A percentile compares a stretch with the other conserved stretches of the same genome.
Evolutionary conservation across 78 protist genomes (phyloP).

Genomic region (Emiliania huxleyi): DNA sequence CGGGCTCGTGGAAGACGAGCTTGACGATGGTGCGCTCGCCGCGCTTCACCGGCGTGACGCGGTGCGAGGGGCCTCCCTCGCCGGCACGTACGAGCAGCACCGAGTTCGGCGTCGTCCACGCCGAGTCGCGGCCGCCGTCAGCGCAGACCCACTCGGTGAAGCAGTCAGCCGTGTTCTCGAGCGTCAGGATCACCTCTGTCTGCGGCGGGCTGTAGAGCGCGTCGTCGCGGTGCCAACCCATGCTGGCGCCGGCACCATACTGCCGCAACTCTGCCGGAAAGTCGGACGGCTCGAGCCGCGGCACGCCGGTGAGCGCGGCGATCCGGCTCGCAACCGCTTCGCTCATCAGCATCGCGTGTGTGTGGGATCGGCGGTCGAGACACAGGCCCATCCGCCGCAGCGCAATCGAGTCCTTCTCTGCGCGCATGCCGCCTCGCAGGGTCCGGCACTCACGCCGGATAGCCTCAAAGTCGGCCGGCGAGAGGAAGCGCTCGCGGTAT

Average conservation of each 20-base stretch:
- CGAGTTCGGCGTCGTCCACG: neutral
- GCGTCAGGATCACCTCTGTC: neutral
- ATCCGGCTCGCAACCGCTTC: neutral
- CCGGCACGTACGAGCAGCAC: neutral
- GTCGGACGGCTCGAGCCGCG: neutral
- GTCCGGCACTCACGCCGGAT: neutral
- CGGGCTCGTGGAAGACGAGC: neutral
- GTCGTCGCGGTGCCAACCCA: slow-evolving; percentile 16
- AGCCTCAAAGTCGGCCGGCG: neutral
- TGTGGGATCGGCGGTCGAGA: neutral
- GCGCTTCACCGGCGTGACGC: neutral
- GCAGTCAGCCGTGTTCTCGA: neutral
- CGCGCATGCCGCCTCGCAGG: neutral
- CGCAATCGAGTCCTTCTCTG: neutral
- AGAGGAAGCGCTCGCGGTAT: neutral
- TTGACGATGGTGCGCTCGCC: slow-evolving; percentile 1
- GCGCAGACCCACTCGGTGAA: neutral
- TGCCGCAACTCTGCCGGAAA: neutral
- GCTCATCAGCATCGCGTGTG: neutral
- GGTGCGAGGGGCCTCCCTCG: neutral
- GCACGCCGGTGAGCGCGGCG: neutral
- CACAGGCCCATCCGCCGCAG: neutral
- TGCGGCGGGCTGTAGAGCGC: neutral
- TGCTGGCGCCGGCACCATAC: neutral
- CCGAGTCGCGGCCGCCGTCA: neutral